Base-by-base conservation (phyloP, 371 early-diverging fungal genomes). In the Saksenaea vasiformis region DNA sequence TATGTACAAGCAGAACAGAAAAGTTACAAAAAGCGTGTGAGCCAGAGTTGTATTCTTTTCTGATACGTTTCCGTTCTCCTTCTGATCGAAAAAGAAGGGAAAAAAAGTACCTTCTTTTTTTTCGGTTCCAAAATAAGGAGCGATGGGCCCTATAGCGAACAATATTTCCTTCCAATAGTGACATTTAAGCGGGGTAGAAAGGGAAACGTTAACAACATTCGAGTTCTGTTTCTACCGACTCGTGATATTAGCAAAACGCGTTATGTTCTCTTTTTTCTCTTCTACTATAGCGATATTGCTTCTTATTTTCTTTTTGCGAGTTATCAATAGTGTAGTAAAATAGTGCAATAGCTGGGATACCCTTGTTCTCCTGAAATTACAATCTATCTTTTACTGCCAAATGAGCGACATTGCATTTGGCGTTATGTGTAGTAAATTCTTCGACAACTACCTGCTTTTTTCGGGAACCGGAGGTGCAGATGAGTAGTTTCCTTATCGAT, bases 321-420 rank as follows among this genome's bases (percentile, higher is more conserved):
- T 7, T 14, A n/a, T 14, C n/a, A 5, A 41, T 5, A 17, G 5
- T 17, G 5, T 41, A 41, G 14, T 14, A 8, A 4, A 9, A 7
- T 22, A 47, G 10, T 22, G 31, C 31, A 31, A 31, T 31, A 31
- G 31, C 31, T 31, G 31, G 31, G 31, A n/a, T n/a, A n/a, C n/a
- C 7, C 31, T 31, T 31, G 31, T 31, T 31, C 31, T 31, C 31
- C 31, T 31, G 31, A 31, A 31, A 31, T 31, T 7, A 4, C 31
- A 31, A 7, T 31, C 31, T 31, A 7, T 31, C 31, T 2, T 61
- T 61, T 36, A 51, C 34, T 36, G n/a, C 34, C 34, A 11, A 53
- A 37, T 53, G 61, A 61, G 61, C 53, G 31, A 36, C 61, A 31
- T 47, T 54, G 61, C 61, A 61, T 58, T 15, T n/a, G n/a, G n/a